Evolutionary conservation across 495 filamentous ascomycete species (phyloP).

Genomic region (Xylaria castorea): DNA sequence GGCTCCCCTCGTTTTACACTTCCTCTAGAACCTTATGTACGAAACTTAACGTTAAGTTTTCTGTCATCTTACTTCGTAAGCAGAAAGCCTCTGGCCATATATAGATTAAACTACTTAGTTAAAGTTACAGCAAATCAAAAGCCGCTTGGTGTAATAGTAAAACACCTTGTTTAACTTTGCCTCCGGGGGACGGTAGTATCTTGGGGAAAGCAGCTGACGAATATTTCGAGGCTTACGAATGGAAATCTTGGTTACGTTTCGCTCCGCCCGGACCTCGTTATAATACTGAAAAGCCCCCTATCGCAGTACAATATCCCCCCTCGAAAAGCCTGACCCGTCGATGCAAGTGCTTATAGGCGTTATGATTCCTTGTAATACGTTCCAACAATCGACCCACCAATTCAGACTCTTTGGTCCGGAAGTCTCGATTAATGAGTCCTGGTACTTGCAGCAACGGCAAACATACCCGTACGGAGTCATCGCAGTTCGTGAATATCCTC

Average conservation of each 20-base stretch:
- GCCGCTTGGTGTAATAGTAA: too few species aligned
- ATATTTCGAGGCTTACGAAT: neutral
- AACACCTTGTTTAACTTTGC: too few species aligned
- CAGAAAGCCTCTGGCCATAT: too few species aligned
- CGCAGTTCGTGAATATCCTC: slow-evolving; percentile 12
- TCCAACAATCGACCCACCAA: slow-evolving; percentile 4
- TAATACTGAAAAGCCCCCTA: too few species aligned
- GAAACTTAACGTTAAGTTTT: too few species aligned
- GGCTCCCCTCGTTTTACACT: too few species aligned
- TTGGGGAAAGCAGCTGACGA: too few species aligned
- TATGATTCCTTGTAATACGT: slow-evolving; percentile 14
- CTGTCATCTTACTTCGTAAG: too few species aligned
- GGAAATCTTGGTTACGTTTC: neutral
- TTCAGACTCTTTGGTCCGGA: neutral
- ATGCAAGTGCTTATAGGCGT: neutral
- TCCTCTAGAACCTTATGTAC: too few species aligned
- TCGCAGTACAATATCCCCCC: neutral
- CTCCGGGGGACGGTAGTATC: too few species aligned
- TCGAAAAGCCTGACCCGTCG: neutral
- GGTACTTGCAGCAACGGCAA: slow-evolving; percentile 20
- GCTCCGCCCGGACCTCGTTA: neutral
- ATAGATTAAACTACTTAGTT: too few species aligned
- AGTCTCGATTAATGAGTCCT: neutral
- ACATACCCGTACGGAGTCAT: slow-evolving; percentile 19
- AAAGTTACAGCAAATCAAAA: too few species aligned